Evolutionary conservation across 768 basidiomycete species (phyloP).

Genomic region (Lactifluus rugatus): DNA sequence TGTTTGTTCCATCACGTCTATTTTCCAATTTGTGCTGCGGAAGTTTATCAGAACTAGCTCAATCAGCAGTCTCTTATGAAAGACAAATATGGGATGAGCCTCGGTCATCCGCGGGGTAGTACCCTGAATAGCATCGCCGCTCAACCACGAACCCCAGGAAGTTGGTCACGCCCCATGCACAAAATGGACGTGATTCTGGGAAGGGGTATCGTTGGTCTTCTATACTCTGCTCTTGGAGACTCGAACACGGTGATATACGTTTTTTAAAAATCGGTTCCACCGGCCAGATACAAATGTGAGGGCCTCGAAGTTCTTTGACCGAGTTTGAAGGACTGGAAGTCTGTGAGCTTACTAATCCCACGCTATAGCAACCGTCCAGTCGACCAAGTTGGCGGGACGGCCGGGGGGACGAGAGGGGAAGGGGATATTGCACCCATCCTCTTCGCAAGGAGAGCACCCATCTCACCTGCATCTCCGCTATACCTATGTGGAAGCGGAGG

Average conservation of each 20-base stretch:
- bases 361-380: neutral
- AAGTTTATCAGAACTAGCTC: neutral
- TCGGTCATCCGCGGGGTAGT: neutral
- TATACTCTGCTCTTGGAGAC: neutral
- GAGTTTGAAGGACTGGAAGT: neutral
- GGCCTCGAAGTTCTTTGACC: neutral
- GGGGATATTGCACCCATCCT: neutral
- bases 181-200: neutral
- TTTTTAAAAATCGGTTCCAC: neutral
- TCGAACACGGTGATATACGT: neutral
- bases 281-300: neutral
- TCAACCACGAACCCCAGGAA: neutral
- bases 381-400: neutral
- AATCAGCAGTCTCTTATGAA: neutral
- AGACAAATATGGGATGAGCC: neutral
- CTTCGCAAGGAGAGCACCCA: neutral
- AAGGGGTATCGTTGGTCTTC: neutral
- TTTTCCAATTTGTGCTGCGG: neutral
- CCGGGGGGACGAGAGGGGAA: neutral
- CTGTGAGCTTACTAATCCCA: neutral
- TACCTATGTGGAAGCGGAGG: constrained; percentile 6
- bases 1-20: neutral
- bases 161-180: neutral
- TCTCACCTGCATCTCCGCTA: constrained; percentile 2
- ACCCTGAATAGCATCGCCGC: neutral